Base-by-base conservation (phyloP, 768 basidiomycete species). In the Amanita polypyramis region DNA sequence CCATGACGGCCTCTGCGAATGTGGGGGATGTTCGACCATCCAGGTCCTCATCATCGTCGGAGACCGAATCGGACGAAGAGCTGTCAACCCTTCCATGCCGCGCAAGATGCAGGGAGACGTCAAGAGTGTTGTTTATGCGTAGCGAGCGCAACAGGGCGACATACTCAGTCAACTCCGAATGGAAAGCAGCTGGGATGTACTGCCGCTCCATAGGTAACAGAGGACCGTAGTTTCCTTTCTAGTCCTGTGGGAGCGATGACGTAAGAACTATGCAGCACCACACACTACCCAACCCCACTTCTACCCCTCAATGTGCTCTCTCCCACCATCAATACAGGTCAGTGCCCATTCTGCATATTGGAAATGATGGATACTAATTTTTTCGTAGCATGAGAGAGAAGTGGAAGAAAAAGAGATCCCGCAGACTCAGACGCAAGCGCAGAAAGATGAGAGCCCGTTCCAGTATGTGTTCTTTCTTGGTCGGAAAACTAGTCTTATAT, bases 381-480 rank as follows among this genome's bases (percentile, higher is more conserved):
- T 33, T 39, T 21, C 35, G 46, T 56, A 84, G 78, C 55, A 91
- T 90, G 88, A 88, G 88, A 86, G 88, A 90, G 70, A 91, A 91
- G 82, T 91, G 88, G 88, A 90, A 90, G 81, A 92, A 92, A 73
- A 92, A 92, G 77, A 79, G 88, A 65, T 88, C 88, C 55, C 82
- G 88, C 66, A 86, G 89, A 64, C 89, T 92, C 73, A 77, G 89
- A 64, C 85, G 88, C 69, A 92, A 92, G 63, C 85, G 88, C 76
- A 83, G 88, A 85, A 92, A 92, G 78, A 91, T 91, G 88, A 80
- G 88, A 66, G 88, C 88, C 54, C 88, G 88, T 70, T 91, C 88
- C 76, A 91, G 88, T 91, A 58, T 56, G 88, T 83, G 36, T 56
- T 30, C 3, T 38, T 14, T 6, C 14, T 42, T 15, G 27, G 5